Evolutionary conservation across 352 stramenopile species (phyloP), one percentile per base, ranked within the genome.

Genomic region (Pythium sukuiense): DNA sequence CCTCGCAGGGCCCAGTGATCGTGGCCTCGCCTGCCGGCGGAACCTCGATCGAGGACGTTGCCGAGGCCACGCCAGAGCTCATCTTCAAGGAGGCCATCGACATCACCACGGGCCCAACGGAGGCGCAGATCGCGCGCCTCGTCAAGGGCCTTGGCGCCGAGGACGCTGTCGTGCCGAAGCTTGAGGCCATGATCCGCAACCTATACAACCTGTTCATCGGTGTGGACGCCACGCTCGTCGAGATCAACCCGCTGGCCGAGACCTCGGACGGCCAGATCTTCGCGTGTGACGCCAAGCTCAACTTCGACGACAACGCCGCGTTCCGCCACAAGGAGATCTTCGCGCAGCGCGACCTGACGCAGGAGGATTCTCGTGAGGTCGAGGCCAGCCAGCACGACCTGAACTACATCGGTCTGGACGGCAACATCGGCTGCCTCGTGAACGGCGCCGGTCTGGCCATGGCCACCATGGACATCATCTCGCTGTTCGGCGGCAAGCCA

Each of bases 381-480:
- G 89, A 97, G 68, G 93, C 94, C 46, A 87, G 80, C 48, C 94
- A 97, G 66, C 95, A 97, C 72, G 96, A 98, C 85, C 86, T 99
- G 30, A 99, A 99, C 83, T 99, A 99, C 84, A 99, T 99, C 74
- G 97, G 97, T 53, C 85, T 99, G n/a, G 95, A 98, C 72, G 97
- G 98, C 61, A 99, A 98, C 77, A 99, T 99, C 72, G 98, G 98
- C 59, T 99, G 98, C 83, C 98, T 99, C 80, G 97, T 99, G 41
- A 99, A 99, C 80, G 97, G 97, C 62, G 97, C 97, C 32, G 97
- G 97, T 75, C 82, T 99, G 41, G 97, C 97, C 70, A 99, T 99
- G 97, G 88, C 92, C 48, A 99, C 97, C 26, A 99, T 99, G 97
- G 97, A 99, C 77, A 99, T 99, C 75, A 99, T 99, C 82, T 97